phyloP scores from a whole-genome alignment of 768 basidiomycete species.

The Mycena sanguinolenta region DNA sequence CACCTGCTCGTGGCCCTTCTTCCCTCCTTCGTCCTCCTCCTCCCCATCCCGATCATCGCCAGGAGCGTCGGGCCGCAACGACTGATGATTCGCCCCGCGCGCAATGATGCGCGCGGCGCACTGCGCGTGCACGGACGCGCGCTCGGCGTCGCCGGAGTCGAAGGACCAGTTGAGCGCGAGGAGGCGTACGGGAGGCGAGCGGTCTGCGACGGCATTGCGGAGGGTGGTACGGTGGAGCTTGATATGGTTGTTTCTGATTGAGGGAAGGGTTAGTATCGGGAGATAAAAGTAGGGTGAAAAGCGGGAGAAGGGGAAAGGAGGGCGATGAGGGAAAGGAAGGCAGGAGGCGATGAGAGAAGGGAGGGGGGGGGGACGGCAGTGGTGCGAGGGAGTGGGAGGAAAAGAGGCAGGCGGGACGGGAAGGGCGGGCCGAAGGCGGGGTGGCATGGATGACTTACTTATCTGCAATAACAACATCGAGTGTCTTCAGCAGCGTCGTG shows the following conservation, averaged over 20 bases:
- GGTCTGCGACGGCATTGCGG: constrained; percentile 61
- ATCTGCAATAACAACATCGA: constrained; percentile 94
- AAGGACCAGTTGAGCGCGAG: constrained; percentile 81
- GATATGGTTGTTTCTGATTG: constrained; percentile 86
- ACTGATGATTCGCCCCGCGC: constrained; percentile 91
- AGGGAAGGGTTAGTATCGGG: not conserved
- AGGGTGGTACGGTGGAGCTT: constrained; percentile 82
- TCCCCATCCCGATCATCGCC: too few relatives aligned
- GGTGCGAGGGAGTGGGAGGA: too few relatives aligned
- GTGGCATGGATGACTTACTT: constrained; percentile 64
- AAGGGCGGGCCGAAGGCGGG: too few relatives aligned
- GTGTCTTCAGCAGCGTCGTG: constrained; percentile 62
- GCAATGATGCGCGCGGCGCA: constrained; percentile 80
- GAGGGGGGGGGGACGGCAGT: too few relatives aligned
- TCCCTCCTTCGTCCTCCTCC: constrained; percentile 8
- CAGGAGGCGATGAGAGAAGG: too few relatives aligned
- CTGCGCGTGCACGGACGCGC: constrained; percentile 67
- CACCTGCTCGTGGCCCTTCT: constrained; percentile 77
- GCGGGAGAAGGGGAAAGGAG: not conserved
- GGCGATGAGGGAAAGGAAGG: not conserved
- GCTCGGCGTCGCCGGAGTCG: constrained; percentile 32
- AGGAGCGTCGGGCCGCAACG: constrained; percentile 69
- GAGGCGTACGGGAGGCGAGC: constrained; percentile 72
- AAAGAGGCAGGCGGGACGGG: too few relatives aligned
- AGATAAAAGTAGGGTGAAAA: not conserved